Evolutionary conservation across 805 yeast species (phyloP), one percentile per base, ranked within the genome.

Genomic region (Candida nitratophila): DNA sequence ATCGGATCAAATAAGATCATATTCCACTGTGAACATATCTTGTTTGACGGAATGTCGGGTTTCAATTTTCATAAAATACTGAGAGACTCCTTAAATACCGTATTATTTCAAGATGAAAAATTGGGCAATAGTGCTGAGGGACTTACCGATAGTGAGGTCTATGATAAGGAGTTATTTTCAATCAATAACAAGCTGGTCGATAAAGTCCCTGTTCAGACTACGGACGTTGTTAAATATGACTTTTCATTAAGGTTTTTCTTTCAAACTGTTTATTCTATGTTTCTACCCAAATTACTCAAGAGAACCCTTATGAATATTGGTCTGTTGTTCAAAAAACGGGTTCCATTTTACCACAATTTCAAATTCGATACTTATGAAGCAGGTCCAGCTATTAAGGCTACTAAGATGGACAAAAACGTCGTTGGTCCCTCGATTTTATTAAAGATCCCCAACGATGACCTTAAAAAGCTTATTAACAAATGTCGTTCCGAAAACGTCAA

Each of bases 41-140:
- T 63, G 10, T 57, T 61, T 37, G 71, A 67, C 49, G 73, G 71
- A 2, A 52, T 54, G 12, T 53, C 66, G 15, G 67, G 64, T 3
- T 44, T 46, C 16, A 50, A 49, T 37, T 63, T 67, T 47, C 67
- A 16, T 3, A 29, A 19, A 20, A 5, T 32, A 4, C 32, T 40
- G 4, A 31, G 31, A 26, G 43, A 40, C 14, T 2, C 30, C 11
- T 4, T 40, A 3, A 40, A 40, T 27, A 34, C 34, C 45, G 15
- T 30, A 53, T 9, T 12, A 29, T 19, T 9, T 20, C 26, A 34
- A 34, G 24, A 8, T 10, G n/a, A 20, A 34, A 34, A 34, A 21
- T 6, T 10, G 14, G 26, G 37, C 9, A 33, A 37, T 27, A 20
- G 43, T 31, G 37, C 39, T n/a, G 35, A 32, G 17, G 21, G 16